Evolutionary conservation across 176 grass and related monocot species (phyloP).

Genomic region (Cenchrus purpureus): DNA sequence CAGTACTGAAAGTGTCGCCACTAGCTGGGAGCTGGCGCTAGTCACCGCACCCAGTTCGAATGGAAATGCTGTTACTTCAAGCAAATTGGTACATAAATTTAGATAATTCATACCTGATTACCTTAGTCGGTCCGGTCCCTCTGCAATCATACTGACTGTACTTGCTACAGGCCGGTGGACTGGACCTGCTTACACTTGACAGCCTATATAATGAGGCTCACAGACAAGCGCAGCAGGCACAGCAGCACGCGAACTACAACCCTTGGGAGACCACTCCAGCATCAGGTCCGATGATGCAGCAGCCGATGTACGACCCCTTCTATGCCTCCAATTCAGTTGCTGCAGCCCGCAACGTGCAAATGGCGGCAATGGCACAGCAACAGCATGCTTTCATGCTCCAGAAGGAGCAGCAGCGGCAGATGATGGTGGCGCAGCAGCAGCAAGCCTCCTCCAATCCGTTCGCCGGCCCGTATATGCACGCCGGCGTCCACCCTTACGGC

Average conservation of each 20-base stretch:
- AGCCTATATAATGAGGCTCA: constrained; percentile 85
- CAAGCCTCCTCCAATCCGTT: constrained; percentile 71
- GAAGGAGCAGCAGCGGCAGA: constrained; percentile 45
- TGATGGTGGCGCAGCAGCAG: constrained; percentile 57
- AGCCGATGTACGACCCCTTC: constrained; percentile 67
- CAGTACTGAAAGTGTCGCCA: constrained; percentile 51
- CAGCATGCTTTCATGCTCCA: constrained; percentile 80
- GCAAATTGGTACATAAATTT: constrained; percentile 63
- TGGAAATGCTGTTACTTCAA: constrained; percentile 61
- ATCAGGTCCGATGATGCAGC: constrained; percentile 58
- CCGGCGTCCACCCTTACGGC: neutral
- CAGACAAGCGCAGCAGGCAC: constrained; percentile 47
- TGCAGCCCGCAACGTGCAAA: constrained; percentile 65
- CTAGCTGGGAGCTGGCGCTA: constrained; percentile 90
- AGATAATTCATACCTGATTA: neutral
- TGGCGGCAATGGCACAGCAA: constrained; percentile 69
- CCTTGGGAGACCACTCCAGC: constrained; percentile 65
- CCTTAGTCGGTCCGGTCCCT: neutral
- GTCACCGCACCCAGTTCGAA: constrained; percentile 68
- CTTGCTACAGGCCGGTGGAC: constrained; percentile 65
- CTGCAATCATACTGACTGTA: neutral
- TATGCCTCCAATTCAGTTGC: constrained; percentile 60
- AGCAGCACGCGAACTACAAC: constrained; percentile 77
- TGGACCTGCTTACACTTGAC: constrained; percentile 85
- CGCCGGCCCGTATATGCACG: constrained; percentile 38